A percentile compares a stretch with the other conserved stretches of the same genome.
phyloP scores from a whole-genome alignment of 257 asterid species.

The Petrea volubilis region DNA sequence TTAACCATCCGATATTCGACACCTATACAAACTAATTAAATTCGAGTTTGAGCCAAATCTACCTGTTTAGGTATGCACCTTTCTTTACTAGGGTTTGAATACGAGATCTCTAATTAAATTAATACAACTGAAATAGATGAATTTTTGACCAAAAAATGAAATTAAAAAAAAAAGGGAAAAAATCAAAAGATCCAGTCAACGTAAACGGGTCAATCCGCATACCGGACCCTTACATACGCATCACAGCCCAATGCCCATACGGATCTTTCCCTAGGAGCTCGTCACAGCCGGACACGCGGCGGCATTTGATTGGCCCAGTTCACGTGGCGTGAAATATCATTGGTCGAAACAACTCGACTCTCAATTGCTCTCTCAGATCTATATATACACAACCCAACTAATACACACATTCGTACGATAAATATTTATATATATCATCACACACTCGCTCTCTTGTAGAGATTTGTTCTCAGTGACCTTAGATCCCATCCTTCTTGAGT shows the following conservation, averaged over 20 bases:
- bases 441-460: constrained; percentile 4
- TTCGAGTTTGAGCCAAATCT: too few relatives aligned
- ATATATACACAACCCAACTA: constrained; percentile 28
- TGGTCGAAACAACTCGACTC: constrained; percentile 59
- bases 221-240: constrained; percentile 14
- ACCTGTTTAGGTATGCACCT: too few relatives aligned
- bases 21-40: too few relatives aligned
- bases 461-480: constrained; percentile 16
- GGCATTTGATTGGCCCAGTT: constrained; percentile 31
- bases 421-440: not conserved
- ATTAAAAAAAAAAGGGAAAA: not conserved
- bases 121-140: too few relatives aligned
- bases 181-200: constrained; percentile 14
- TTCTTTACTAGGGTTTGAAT: too few relatives aligned
- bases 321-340: constrained; percentile 49
- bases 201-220: constrained; percentile 31
- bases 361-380: constrained; percentile 36
- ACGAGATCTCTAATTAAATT: too few relatives aligned
- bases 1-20: too few relatives aligned
- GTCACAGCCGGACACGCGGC: constrained; percentile 46
- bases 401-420: constrained; percentile 10
- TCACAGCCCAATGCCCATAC: constrained; percentile 24
- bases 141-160: too few relatives aligned
- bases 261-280: constrained; percentile 23
- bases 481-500: constrained; percentile 33